Base-by-base conservation (phyloP, 179 eudicot genomes). In the Heliamphora pulchella region DNA sequence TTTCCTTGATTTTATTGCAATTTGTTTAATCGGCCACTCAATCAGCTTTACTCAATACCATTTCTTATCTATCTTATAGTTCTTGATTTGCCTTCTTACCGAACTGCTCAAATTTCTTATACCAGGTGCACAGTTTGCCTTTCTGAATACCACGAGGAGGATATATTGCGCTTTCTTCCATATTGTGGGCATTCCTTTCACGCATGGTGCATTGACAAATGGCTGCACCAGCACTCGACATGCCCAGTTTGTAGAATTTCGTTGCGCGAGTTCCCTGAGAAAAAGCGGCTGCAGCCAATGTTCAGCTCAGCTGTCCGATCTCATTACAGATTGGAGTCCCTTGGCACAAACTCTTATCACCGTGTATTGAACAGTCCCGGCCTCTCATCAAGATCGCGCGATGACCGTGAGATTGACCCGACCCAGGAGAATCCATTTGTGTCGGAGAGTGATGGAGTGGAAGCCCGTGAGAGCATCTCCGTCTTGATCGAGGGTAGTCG, bases 161-260 rank as follows among this genome's bases (percentile, higher is more conserved):
- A 96, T 73, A 86, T 86, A 15, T 71, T 96, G 74, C 93, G 98
- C 11, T 89, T 96, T 65, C 89, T 96, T 67, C 99, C 98, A 59
- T 82, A 84, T n/a, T 93, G 99, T 57, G 89, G 96, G 13, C 98
- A 96, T 84, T 91, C 84, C 64, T 96, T 96, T 80, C 98, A 95
- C 69, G 87, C 88, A 17, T 86, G 87, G 54, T 95, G 98, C 85
- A 91, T 95, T 53, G 98, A 91, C 85, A 86, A 90, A 78, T 95
- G 98, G 98, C 88, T 95, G 70, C 93, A 91, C 65, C 97, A 93
- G 78, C 92, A 92, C 77, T 91, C 92, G 78, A 95, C 98, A 68
- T 95, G 98, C 74, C 98, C 98, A 2, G 92, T 95, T 51, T 95
- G 98, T 74, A 90, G 98, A 22, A 77, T 92, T 54, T 95, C 98